Evolutionary conservation across 2,329 filamentous ascomycete genomes (phyloP).

Genomic region (Incumbomyces lentus): DNA sequence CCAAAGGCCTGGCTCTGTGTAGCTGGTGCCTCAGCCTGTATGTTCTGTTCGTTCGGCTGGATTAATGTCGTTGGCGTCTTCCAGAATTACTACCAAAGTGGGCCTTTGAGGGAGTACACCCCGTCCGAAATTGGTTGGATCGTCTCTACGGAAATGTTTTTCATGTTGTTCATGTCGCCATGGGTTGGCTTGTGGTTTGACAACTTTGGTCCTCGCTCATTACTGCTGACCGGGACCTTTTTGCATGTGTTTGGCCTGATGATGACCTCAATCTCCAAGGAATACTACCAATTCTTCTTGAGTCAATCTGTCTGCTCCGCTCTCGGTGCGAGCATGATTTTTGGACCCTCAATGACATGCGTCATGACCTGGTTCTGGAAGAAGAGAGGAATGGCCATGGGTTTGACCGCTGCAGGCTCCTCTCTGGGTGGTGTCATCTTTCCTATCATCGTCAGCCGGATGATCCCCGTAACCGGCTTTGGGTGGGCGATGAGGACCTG

Average conservation of each 20-base stretch:
- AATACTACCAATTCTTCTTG: conserved; percentile 50
- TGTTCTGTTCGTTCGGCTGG: conserved; percentile 42
- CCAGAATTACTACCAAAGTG: conserved; percentile 47
- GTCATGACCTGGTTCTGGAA: conserved; percentile 44
- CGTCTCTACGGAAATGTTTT: conserved; percentile 39
- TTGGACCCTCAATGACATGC: conserved; percentile 33
- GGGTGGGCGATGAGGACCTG: conserved; percentile 48
- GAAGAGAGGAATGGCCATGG: conserved; percentile 43
- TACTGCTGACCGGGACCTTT: conserved; percentile 42
- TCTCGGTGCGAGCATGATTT: conserved; percentile 41
- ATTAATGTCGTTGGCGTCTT: conserved; percentile 40
- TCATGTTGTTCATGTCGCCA: conserved; percentile 40
- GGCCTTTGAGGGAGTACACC: conserved; percentile 40
- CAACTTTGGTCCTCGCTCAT: conserved; percentile 48
- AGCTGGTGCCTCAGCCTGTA: conserved; percentile 35
- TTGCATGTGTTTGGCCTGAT: conserved; percentile 49
- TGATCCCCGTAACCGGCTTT: conserved; percentile 45
- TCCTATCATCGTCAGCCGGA: conserved; percentile 49
- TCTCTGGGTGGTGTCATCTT: conserved; percentile 50
- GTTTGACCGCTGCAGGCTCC: conserved; percentile 44
- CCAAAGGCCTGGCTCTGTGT: conserved; percentile 49
- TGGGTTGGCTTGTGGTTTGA: conserved; percentile 57
- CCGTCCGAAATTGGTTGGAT: conserved; percentile 54
- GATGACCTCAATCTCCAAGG: conserved; percentile 44
- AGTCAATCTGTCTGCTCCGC: conserved; percentile 45